Percentiles rank a stretch among this genome's conserved stretches.
Conservation (phyloP, 225 moss, liverwort and hornwort species). For the Antitrichia curtipendula region DNA sequence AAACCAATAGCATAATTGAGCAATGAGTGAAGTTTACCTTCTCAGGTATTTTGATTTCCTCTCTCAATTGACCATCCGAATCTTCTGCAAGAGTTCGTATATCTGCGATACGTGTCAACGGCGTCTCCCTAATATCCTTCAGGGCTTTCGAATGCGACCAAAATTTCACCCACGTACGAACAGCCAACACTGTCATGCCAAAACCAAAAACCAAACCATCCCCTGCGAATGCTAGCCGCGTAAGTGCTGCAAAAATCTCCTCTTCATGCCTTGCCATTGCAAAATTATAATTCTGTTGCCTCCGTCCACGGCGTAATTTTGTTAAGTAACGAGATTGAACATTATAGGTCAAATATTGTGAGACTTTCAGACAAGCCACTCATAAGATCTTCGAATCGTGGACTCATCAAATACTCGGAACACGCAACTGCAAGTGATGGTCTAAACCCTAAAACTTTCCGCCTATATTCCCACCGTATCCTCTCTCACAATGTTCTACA, state of each 20-base stretch:
- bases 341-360: background rate
- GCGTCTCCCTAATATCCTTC: slow-evolving; percentile 77
- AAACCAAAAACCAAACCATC: slow-evolving; percentile 83
- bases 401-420: background rate
- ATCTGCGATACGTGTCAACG: slow-evolving; percentile 70
- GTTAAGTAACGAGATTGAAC: background rate
- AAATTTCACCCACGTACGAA: slow-evolving; percentile 88
- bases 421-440: background rate
- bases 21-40: slow-evolving; percentile 6
- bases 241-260: slow-evolving; percentile 72
- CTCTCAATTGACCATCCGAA: slow-evolving; percentile 4
- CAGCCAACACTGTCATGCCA: slow-evolving; percentile 77
- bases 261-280: slow-evolving; percentile 80
- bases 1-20: background rate
- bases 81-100: slow-evolving; percentile 63
- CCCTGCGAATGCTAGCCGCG: slow-evolving; percentile 81
- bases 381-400: background rate
- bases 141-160: slow-evolving; percentile 75
- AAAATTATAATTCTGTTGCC: background rate
- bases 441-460: background rate
- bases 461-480: background rate
- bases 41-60: slow-evolving; percentile 7
- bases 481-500: background rate
- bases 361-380: background rate
- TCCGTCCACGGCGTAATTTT: background rate